A percentile compares a stretch with the other conserved stretches of the same genome.
These are phyloP conservation scores for Aegilops sharonensis DNA, from an alignment of 176 grass and related monocot genomes.

Conservation along the genomic window DNA sequence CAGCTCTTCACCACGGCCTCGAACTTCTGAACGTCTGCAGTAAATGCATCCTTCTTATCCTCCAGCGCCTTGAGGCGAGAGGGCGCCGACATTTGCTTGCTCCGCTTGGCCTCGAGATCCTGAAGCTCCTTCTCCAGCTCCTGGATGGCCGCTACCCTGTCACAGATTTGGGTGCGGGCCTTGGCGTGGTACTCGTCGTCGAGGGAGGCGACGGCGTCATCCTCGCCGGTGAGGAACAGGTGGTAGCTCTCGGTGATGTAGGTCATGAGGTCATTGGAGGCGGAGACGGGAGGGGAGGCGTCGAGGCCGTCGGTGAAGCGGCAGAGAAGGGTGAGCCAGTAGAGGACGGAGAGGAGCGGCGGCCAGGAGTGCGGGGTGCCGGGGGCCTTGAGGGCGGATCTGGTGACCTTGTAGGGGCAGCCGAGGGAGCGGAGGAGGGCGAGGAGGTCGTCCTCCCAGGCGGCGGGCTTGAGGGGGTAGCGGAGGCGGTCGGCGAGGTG, in stretches of 20 bases:
- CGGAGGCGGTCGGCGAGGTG: slow-evolving; percentile 37
- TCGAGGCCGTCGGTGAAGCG: neutral
- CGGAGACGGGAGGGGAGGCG: neutral
- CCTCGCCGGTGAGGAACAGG: slow-evolving; percentile 52
- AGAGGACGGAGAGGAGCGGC: slow-evolving; percentile 59
- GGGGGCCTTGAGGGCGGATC: slow-evolving; percentile 73
- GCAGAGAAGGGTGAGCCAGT: slow-evolving; percentile 70
- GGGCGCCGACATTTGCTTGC: slow-evolving; percentile 38
- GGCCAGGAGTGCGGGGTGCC: slow-evolving; percentile 88
- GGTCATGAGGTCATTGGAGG: slow-evolving; percentile 37
- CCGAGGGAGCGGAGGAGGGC: slow-evolving; percentile 33
- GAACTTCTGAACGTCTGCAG: slow-evolving; percentile 68
- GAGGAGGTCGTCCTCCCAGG: slow-evolving; percentile 65
- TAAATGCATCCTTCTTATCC: slow-evolving; percentile 38
- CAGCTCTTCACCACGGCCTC: slow-evolving; percentile 65
- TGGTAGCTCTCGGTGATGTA: slow-evolving; percentile 57
- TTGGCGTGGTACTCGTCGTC: slow-evolving; percentile 62
- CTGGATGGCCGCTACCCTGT: neutral
- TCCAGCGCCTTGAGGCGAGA: slow-evolving; percentile 42
- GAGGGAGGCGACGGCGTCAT: slow-evolving; percentile 44
- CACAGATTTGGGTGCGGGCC: slow-evolving; percentile 28
- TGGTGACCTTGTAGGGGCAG: slow-evolving; percentile 56
- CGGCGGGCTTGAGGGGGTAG: neutral
- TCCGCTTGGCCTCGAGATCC: slow-evolving; percentile 43
- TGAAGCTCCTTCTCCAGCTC: slow-evolving; percentile 55